Evolutionary conservation across 148 eudicot species (phyloP).

Genomic region (Nepenthes gracilis): DNA sequence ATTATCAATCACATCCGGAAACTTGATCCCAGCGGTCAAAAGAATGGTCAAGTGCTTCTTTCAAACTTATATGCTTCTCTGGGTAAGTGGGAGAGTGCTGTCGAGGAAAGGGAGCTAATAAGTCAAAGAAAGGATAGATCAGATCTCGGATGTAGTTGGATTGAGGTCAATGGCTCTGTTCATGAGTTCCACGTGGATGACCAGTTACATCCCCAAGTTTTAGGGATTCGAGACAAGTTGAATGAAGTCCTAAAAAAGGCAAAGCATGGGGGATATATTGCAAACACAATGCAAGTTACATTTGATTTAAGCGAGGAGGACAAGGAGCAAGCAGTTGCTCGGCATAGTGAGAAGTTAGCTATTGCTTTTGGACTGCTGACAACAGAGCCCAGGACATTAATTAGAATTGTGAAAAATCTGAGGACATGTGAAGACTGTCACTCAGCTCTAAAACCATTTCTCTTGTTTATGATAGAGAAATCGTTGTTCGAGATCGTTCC

Average conservation of each 20-base stretch:
- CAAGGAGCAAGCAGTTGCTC: constrained; percentile 45
- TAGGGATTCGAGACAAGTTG: constrained; percentile 29
- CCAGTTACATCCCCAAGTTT: constrained; percentile 33
- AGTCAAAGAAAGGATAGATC: constrained; percentile 22
- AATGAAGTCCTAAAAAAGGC: constrained; percentile 32
- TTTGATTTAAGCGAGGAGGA: constrained; percentile 63
- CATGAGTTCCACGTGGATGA: constrained; percentile 68
- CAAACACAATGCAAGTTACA: constrained; percentile 28
- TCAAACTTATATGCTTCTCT: constrained; percentile 53
- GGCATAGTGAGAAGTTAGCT: constrained; percentile 56
- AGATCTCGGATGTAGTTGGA: constrained; percentile 58
- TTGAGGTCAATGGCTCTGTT: constrained; percentile 48
- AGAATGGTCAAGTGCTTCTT: constrained; percentile 29
- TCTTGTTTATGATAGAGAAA: constrained; percentile 38
- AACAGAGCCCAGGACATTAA: constrained; percentile 23
- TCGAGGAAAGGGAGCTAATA: constrained; percentile 27
- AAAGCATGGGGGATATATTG: constrained; percentile 26
- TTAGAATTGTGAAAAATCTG: constrained; percentile 45
- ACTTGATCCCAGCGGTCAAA: constrained; percentile 13
- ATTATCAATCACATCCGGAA: constrained; percentile 30
- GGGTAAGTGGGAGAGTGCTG: constrained; percentile 52
- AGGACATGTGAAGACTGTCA: constrained; percentile 61
- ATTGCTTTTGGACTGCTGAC: constrained; percentile 38
- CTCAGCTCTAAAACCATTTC: constrained; percentile 37
- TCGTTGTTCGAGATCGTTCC: constrained; percentile 52